Evolutionary conservation across 2,329 filamentous ascomycete species (phyloP), one percentile per base, ranked within the genome.

Genomic region (Podosphaera xanthii): DNA sequence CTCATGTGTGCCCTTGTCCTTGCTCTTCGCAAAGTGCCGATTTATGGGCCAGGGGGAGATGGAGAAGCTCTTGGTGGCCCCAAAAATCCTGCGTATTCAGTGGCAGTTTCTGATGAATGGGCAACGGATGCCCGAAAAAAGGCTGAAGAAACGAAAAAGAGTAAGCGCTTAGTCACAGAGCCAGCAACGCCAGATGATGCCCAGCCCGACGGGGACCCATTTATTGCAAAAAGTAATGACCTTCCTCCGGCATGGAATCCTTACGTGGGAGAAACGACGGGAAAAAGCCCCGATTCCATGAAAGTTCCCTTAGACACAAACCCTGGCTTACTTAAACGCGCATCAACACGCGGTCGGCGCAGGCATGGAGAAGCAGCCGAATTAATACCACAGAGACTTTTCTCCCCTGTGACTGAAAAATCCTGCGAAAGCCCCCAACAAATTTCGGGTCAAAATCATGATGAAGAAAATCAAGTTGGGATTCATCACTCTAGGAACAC

Each of bases 1-100:
- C 97, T 98, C 73, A 94, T 97, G 82, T 95, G 90, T 68, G 92
- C 92, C 0, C 75, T 98, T 60, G 83, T 92, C 3, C 72, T 89
- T 7, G 89, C 91, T 2, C 74, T 96, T 60, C 86, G 88, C 72
- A 89, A 84, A 72, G 78, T 98, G 22, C 91, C 90, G 8, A 91
- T 98, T 67, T 79, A 87, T 65, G 82, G 75, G 30, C 91, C 91
- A 59, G 89, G 84, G 48, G 89, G 85, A 61, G 86, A 83, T 59
- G 74, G 73, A 60, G 79, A 82, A 59, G 64, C 76, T 44, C 72
- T 83, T 2, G 82, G 82, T 60, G 80, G 78, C 48, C 78, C 86
- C 4, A 80, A 76, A 38, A 92, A 94, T 71, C 90, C 90, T 0
- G 75, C 81, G 4, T 95, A 92, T 74, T 84, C 83, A 22, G 90